Conservation (phyloP, 2,329 filamentous ascomycete genomes). For the Epichloe gansuensis region DNA sequence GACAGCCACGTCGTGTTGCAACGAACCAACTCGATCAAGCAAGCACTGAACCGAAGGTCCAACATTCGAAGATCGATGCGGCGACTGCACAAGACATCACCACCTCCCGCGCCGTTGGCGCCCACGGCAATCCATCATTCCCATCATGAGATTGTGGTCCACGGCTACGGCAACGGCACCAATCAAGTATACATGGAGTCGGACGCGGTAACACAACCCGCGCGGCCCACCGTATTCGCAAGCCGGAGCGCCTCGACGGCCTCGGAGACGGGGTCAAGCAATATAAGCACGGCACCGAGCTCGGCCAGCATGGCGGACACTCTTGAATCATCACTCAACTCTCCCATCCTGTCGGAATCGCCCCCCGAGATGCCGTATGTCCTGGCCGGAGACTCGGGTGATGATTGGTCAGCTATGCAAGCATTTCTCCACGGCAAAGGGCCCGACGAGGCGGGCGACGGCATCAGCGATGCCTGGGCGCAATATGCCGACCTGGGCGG, state of each 20-base stretch:
- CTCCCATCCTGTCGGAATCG: conserved; percentile 11
- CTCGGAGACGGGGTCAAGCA: conserved; percentile 12
- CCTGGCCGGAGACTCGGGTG: conserved; percentile 16
- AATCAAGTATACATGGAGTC: conserved; percentile 22
- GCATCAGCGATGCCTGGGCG: conserved; percentile 27
- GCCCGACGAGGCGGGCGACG: conserved; percentile 8
- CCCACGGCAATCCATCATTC: conserved; percentile 7
- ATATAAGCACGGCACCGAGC: conserved; percentile 15
- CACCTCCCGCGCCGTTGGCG: conserved; percentile 7
- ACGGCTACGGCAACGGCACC: conserved; percentile 41
- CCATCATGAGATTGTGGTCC: conserved; percentile 39
- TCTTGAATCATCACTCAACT: conserved; percentile 13
- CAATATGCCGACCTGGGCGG: conserved; percentile 35
- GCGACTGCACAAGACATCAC: conserved; percentile 15
- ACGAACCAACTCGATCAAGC: conserved; percentile 19
- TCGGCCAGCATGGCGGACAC: conserved; percentile 15
- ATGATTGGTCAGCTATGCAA: conserved; percentile 27
- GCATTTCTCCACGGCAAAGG: conserved; percentile 19
- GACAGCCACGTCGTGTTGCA: conserved; percentile 10
- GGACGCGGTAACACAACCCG: neutral
- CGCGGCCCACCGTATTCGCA: conserved; percentile 9
- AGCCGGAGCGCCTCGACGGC: conserved; percentile 16
- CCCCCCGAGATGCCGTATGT: conserved; percentile 13
- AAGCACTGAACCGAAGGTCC: conserved; percentile 18
- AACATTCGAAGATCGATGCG: conserved; percentile 23